Evolutionary conservation across 352 stramenopile genomes (phyloP).

Genomic region (Blastocystis sp.): DNA sequence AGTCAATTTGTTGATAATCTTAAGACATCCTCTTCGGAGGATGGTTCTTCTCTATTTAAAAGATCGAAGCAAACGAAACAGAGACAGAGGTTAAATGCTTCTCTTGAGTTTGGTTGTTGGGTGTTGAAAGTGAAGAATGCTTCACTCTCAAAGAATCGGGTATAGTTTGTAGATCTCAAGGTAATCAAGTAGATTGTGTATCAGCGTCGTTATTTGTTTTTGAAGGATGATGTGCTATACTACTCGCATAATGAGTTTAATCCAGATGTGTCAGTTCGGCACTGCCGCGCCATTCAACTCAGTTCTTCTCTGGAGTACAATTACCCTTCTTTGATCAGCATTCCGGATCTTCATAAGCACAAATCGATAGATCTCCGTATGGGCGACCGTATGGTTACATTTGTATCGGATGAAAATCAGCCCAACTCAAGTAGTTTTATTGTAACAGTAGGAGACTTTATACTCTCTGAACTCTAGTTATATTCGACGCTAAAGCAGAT

Average conservation of each 20-base stretch:
- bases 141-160: neutral
- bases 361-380: neutral
- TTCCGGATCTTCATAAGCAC: neutral
- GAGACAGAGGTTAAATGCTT: constrained; percentile 20
- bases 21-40: neutral
- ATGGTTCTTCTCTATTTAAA: neutral
- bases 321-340: neutral
- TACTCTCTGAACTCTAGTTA: neutral
- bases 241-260: constrained; percentile 42
- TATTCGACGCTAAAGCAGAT: neutral
- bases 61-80: neutral
- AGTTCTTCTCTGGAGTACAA: neutral
- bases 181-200: neutral
- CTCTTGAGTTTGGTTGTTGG: constrained; percentile 21
- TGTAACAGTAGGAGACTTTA: neutral
- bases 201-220: constrained; percentile 45
- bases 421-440: constrained; percentile 39
- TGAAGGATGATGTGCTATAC: constrained; percentile 22
- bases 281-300: neutral
- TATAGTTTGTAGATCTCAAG: neutral
- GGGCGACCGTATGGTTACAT: constrained; percentile 1
- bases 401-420: constrained; percentile 3
- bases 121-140: constrained; percentile 14
- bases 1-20: neutral
- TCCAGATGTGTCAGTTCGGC: neutral